Conservation (phyloP, 306 rosid genomes). For the Neltuma alba region DNA sequence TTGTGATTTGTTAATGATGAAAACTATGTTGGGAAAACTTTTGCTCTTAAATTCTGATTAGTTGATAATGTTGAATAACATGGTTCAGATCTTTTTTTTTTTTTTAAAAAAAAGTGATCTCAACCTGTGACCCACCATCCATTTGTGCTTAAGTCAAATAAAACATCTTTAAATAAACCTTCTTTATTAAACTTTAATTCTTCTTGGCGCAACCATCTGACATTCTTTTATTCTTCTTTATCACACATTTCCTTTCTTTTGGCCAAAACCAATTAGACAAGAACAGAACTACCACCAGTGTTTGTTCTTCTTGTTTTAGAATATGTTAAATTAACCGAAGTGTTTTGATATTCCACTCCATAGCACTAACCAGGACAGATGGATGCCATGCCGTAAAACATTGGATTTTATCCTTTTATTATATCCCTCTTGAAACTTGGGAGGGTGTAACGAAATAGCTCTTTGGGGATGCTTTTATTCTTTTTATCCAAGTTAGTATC, state of each 20-base stretch:
- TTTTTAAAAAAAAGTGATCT: background rate
- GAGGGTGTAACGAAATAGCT: conserved; percentile 20
- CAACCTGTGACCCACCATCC: conserved; percentile 23
- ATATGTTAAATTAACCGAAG: conserved; percentile 1
- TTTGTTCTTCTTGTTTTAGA: conserved; percentile 36
- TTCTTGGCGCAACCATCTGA: conserved; percentile 11
- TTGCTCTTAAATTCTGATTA: background rate
- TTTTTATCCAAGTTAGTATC: conserved; percentile 35
- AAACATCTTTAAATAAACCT: background rate
- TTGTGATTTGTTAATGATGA: background rate
- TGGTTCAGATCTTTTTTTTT: background rate
- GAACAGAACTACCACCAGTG: conserved; percentile 35
- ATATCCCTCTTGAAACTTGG: background rate
- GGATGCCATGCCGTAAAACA: too few species aligned
- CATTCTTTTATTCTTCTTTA: conserved; percentile 43
- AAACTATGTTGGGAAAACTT: background rate
- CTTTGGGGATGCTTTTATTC: conserved; percentile 38
- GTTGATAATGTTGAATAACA: background rate
- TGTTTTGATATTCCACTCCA: conserved; percentile 34
- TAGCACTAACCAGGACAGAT: conserved; percentile 37
- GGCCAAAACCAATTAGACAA: conserved; percentile 34
- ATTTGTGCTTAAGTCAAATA: conserved; percentile 35
- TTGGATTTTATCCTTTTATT: too few species aligned
- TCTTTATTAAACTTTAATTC: conserved; percentile 35
- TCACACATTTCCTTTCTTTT: conserved; percentile 30